Percentiles rank a stretch among this genome's conserved stretches.
Evolutionary conservation across 148 eudicot genomes (phyloP).

Genomic region (Oxyria digyna): DNA sequence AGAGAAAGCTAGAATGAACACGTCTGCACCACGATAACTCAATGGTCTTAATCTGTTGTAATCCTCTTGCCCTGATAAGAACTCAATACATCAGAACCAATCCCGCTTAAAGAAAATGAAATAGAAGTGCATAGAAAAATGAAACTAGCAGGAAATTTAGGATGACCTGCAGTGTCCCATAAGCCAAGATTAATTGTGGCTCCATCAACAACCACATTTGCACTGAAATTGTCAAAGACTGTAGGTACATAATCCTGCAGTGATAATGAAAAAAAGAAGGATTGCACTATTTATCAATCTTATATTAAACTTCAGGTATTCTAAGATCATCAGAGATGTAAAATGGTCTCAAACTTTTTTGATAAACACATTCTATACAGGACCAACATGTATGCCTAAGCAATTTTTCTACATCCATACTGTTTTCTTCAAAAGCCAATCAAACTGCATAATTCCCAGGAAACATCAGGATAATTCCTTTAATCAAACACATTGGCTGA

Average conservation of each 20-base stretch:
- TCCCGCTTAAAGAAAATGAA: no score
- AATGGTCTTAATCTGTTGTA: conserved; percentile 54
- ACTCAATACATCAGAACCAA: no score
- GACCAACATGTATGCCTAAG: no score
- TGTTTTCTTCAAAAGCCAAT: background rate
- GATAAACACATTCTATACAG: no score
- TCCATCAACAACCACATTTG: conserved; percentile 86
- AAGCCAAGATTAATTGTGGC: conserved; percentile 72
- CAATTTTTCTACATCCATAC: no score
- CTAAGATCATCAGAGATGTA: no score
- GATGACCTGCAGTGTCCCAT: conserved; percentile 88
- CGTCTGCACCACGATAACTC: conserved; percentile 62
- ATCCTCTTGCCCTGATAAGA: conserved; percentile 45
- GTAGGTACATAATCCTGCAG: conserved; percentile 96
- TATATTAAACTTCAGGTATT: no score
- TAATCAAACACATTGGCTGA: background rate
- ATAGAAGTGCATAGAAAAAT: background rate
- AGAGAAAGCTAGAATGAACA: conserved; percentile 49
- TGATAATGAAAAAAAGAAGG: background rate
- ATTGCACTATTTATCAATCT: background rate
- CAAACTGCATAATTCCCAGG: background rate
- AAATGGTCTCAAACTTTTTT: no score
- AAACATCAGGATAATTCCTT: background rate
- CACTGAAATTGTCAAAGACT: conserved; percentile 94
- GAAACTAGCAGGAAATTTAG: background rate